These are phyloP conservation scores for Periconia sp. DNA, from an alignment of 2,329 filamentous ascomycete species.

Conservation along the genomic window DNA sequence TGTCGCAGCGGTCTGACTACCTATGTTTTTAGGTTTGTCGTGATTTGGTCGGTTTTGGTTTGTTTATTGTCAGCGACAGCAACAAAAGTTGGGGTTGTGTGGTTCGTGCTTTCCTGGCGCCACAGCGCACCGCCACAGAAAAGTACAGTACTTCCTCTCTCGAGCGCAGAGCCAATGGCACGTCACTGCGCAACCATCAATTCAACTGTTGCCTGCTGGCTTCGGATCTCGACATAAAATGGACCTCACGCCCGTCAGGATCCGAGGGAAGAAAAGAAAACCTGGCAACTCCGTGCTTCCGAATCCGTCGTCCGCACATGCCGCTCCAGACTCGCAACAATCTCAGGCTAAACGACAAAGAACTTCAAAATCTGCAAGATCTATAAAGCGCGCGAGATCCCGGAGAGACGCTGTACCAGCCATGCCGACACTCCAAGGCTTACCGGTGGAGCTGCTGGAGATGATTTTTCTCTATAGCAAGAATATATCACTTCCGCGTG, in stretches of 20 bases:
- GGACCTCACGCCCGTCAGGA: constrained; percentile 36
- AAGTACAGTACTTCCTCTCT: background rate
- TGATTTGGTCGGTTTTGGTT: constrained; percentile 7
- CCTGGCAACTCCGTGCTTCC: constrained; percentile 3
- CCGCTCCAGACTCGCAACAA: background rate
- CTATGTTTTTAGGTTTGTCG: constrained; percentile 7
- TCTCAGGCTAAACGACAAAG: background rate
- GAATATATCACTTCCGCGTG: constrained; percentile 36
- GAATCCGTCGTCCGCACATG: constrained; percentile 4
- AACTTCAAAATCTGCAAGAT: constrained; percentile 13
- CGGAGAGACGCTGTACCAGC: constrained; percentile 15
- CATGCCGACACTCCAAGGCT: constrained; percentile 36
- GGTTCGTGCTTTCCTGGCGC: constrained; percentile 11
- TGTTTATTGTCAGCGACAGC: constrained; percentile 24
- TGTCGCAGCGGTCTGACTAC: background rate
- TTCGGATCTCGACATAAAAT: constrained; percentile 19
- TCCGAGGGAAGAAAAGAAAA: constrained; percentile 37
- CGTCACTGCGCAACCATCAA: background rate
- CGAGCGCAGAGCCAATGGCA: background rate
- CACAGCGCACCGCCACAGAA: background rate
- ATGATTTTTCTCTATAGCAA: constrained; percentile 40
- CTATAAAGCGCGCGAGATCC: constrained; percentile 9
- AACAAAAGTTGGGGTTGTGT: constrained; percentile 2
- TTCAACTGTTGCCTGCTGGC: constrained; percentile 30
- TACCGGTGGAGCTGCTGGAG: constrained; percentile 39